phyloP scores from a whole-genome alignment of 306 rosid genomes.

The Vigna trinervia region DNA sequence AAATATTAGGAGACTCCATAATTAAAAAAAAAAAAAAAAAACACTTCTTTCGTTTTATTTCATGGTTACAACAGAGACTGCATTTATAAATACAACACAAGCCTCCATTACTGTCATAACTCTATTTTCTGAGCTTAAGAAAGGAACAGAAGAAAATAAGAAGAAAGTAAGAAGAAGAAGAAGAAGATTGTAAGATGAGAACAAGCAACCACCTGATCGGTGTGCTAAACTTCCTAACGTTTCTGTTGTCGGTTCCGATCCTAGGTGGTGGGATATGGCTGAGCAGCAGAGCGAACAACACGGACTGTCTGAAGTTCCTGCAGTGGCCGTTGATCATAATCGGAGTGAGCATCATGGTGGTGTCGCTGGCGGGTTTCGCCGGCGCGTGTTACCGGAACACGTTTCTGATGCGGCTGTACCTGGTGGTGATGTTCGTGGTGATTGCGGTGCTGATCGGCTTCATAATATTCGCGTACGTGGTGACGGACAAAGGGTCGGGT shows the following conservation, averaged over 20 bases:
- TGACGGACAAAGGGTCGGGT: constrained; percentile 85
- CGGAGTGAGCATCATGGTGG: constrained; percentile 69
- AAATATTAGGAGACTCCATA: too few species aligned
- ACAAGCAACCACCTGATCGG: constrained; percentile 84
- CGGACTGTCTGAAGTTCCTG: constrained; percentile 90
- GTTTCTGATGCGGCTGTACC: constrained; percentile 67
- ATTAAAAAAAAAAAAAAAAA: too few species aligned
- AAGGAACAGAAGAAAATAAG: too few species aligned
- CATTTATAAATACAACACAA: neutral
- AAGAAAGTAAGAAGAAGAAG: neutral
- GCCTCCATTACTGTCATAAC: neutral
- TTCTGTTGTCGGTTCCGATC: constrained; percentile 86
- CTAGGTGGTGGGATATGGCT: constrained; percentile 95
- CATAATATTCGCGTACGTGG: constrained; percentile 86
- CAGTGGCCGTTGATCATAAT: constrained; percentile 94
- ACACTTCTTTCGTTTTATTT: too few species aligned
- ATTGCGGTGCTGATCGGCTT: constrained; percentile 78
- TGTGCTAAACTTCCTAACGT: constrained; percentile 74
- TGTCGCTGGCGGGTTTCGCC: constrained; percentile 81
- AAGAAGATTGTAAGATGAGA: constrained; percentile 53
- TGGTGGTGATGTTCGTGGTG: constrained; percentile 78
- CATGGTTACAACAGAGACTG: neutral
- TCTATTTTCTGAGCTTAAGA: neutral
- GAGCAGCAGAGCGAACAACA: constrained; percentile 89
- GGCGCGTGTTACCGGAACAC: constrained; percentile 98